These are phyloP conservation scores for Fragosphaeria purpurea DNA, from an alignment of 2,329 filamentous ascomycete species.

Conservation along the genomic window DNA sequence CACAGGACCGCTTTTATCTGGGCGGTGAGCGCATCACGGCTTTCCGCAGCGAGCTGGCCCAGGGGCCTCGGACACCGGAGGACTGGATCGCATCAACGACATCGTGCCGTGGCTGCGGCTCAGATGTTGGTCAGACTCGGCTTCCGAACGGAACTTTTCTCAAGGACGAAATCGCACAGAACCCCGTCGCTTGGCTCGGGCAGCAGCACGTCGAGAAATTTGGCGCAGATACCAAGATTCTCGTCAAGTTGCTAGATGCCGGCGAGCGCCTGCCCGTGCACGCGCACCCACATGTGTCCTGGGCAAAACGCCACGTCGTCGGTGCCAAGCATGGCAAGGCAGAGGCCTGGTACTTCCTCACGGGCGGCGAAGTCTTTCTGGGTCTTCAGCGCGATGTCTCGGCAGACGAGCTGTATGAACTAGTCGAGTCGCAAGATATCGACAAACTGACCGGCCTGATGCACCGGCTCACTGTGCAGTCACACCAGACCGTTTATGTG, in stretches of 20 bases:
- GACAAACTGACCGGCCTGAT: background rate
- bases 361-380: background rate
- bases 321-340: background rate
- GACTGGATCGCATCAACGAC: constrained; percentile 5
- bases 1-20: too few species aligned
- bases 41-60: too few species aligned
- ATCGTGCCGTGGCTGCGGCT: background rate
- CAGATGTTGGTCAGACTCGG: background rate
- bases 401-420: background rate
- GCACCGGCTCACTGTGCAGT: background rate
- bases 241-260: constrained; percentile 2
- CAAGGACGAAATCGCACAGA: background rate
- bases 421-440: too few species aligned
- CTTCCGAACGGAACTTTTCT: background rate
- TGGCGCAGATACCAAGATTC: background rate
- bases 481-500: constrained; percentile 1
- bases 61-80: background rate
- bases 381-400: background rate
- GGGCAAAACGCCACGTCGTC: background rate
- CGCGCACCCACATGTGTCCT: background rate
- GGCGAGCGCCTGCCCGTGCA: constrained; percentile 3
- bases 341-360: constrained; percentile 2
- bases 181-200: constrained; percentile 1
- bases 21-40: too few species aligned
- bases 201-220: background rate